Base-by-base conservation (phyloP, 352 stramenopile genomes). In the Pythium vanterpoolii region DNA sequence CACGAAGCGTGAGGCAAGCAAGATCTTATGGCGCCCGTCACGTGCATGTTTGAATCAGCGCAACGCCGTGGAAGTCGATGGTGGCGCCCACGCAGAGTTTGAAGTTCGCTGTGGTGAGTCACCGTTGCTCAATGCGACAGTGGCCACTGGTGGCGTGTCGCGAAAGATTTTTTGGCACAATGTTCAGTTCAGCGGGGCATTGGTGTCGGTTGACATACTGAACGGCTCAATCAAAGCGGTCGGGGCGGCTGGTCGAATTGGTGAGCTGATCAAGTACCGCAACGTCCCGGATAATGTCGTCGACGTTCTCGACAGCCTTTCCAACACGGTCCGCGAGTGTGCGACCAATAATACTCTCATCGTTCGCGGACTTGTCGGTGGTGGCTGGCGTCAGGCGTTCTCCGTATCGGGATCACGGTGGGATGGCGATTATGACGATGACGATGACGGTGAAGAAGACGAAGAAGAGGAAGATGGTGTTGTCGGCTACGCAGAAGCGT, bases 81-180 rank as follows among this genome's bases (percentile, higher is more conserved):
- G 67, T 19, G 64, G 62, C n/a, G 58, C 63, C 14, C 63, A 74
- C 26, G 67, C 53, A 16, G 64, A 71, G 49, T 72, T 74, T 26
- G 57, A 56, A 16, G 59, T 61, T 8, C 56, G 48, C 5, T 74
- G 63, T 40, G 53, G 45, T 40, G 43, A 68, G 0, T 16, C 48
- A 3, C 24, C 56, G 23, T 44, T 74, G 16, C 48, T 74, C 6
- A 72, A 64, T 28, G 58, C 58, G 2, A 51, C 57, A 1, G 56
- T 45, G 28, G 67, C 45, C 6, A 57, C 45, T 6, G 57, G 67
- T 19, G 59, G 67, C 13, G 36, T 74, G 11, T 63, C 67, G 13
- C 68, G 62, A 21, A 68, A 62, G 13, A 36, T 72, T 21, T 69
- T 66, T n/a, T 62, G 53, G 38, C 46, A 64, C 40, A 60, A 58